A percentile compares a stretch with the other conserved stretches of the same genome.
Conservation (phyloP, 2,329 filamentous ascomycete genomes). For the Colletotrichum sansevieriae region DNA sequence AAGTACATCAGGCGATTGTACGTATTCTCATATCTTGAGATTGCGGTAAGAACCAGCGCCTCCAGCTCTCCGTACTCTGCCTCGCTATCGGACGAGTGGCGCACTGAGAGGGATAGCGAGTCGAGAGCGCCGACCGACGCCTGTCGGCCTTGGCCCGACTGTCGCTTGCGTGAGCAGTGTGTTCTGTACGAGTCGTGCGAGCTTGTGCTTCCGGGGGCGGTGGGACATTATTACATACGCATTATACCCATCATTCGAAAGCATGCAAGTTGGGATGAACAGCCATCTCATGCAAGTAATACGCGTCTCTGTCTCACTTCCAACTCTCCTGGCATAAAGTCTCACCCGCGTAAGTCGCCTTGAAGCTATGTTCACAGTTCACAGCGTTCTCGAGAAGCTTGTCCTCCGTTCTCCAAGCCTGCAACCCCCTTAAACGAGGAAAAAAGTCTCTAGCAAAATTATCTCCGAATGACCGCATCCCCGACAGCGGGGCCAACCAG, state of each 20-base stretch:
- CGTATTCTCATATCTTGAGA: conserved; percentile 18
- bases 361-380: neutral
- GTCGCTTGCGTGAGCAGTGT: neutral
- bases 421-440: neutral
- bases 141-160: conserved; percentile 39
- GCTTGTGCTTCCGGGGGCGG: neutral
- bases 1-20: conserved; percentile 26
- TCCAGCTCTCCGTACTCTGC: neutral
- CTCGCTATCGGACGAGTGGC: conserved; percentile 21
- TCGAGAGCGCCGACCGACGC: neutral
- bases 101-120: neutral
- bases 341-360: neutral
- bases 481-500: conserved; percentile 30
- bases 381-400: neutral
- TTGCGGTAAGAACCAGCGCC: neutral
- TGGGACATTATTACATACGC: conserved; percentile 10
- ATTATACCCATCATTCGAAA: neutral
- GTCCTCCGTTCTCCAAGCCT: neutral
- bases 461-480: conserved; percentile 31
- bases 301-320: neutral
- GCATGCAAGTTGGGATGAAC: conserved; percentile 22
- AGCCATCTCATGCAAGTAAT: conserved; percentile 24
- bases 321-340: neutral
- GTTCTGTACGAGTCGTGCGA: neutral
- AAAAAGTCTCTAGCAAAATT: neutral